Evolutionary conservation across 495 filamentous ascomycete species (phyloP).

Genomic region (Lineolata rhizophorae): DNA sequence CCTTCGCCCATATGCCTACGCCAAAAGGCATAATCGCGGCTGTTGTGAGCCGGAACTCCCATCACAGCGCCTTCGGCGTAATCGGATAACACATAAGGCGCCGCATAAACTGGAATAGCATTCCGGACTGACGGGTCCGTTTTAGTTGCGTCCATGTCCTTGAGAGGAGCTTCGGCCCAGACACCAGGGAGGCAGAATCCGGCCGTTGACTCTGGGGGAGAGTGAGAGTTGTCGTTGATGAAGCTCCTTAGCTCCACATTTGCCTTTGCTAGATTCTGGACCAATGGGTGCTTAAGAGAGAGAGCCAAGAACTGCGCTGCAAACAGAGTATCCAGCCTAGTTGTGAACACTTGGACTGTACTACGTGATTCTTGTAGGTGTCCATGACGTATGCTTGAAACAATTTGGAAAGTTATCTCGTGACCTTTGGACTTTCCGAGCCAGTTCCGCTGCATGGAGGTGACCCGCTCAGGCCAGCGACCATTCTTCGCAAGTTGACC

Average conservation of each 20-base stretch:
- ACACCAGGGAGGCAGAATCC: slow-evolving; percentile 44
- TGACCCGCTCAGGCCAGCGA: slow-evolving; percentile 60
- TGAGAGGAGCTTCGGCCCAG: slow-evolving; percentile 41
- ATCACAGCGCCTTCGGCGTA: slow-evolving; percentile 83
- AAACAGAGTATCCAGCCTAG: slow-evolving; percentile 61
- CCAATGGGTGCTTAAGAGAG: slow-evolving; percentile 51
- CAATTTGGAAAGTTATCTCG: slow-evolving; percentile 47
- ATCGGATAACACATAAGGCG: slow-evolving; percentile 69
- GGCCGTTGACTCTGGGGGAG: slow-evolving; percentile 49
- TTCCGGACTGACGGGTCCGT: slow-evolving; percentile 20
- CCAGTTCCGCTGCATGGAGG: slow-evolving; percentile 78
- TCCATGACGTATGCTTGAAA: too few species aligned
- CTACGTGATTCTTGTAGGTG: too few species aligned
- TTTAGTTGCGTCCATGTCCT: slow-evolving; percentile 25
- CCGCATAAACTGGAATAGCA: slow-evolving; percentile 52
- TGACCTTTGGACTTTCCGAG: slow-evolving; percentile 57
- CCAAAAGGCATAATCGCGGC: slow-evolving; percentile 60
- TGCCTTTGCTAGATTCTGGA: slow-evolving; percentile 31
- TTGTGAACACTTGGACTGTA: slow-evolving; percentile 72
- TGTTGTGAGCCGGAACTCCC: slow-evolving; percentile 76
- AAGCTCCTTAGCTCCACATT: slow-evolving; percentile 42
- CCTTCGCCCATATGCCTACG: too few species aligned
- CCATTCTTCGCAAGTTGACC: slow-evolving; percentile 36
- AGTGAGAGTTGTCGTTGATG: slow-evolving; percentile 33
- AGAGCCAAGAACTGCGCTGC: slow-evolving; percentile 71